Conservation (phyloP, 352 stramenopile species). For the Aphanomyces invadans region DNA sequence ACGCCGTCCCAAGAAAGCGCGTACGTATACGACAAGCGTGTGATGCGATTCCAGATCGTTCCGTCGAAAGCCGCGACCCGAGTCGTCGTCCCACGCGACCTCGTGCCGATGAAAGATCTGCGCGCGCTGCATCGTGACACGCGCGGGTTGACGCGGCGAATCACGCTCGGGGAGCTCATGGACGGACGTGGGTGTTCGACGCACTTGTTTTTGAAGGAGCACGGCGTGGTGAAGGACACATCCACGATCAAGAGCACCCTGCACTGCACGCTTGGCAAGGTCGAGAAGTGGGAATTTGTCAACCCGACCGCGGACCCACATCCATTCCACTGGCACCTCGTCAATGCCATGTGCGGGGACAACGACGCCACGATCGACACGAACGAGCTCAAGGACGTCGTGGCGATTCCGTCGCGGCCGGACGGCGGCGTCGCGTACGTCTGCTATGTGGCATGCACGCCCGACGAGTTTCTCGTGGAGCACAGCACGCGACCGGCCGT, state of each 20-base stretch:
- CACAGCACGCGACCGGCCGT: constrained; percentile 37
- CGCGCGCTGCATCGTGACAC: constrained; percentile 41
- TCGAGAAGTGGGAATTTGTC: constrained; percentile 73
- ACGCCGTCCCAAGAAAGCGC: neutral
- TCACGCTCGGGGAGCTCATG: constrained; percentile 55
- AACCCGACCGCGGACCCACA: constrained; percentile 69
- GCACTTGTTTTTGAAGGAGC: constrained; percentile 42
- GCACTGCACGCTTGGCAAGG: constrained; percentile 56
- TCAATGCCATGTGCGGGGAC: constrained; percentile 61
- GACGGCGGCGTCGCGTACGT: constrained; percentile 43
- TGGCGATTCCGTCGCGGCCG: constrained; percentile 51
- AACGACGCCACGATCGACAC: constrained; percentile 53
- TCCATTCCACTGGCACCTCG: constrained; percentile 71
- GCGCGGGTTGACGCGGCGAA: constrained; percentile 40
- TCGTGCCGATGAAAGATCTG: constrained; percentile 39
- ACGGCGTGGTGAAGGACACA: constrained; percentile 43
- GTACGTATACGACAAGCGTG: constrained; percentile 39
- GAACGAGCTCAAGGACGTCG: constrained; percentile 62
- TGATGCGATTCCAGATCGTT: constrained; percentile 43
- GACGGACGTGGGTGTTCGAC: constrained; percentile 33
- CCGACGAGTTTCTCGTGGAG: constrained; percentile 55
- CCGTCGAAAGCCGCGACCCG: no score
- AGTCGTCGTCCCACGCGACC: constrained; percentile 34
- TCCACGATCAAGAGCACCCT: constrained; percentile 42
- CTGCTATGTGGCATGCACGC: constrained; percentile 68